phyloP scores from a whole-genome alignment of 139 green algal genomes.

The Coccomyxa sp. region DNA sequence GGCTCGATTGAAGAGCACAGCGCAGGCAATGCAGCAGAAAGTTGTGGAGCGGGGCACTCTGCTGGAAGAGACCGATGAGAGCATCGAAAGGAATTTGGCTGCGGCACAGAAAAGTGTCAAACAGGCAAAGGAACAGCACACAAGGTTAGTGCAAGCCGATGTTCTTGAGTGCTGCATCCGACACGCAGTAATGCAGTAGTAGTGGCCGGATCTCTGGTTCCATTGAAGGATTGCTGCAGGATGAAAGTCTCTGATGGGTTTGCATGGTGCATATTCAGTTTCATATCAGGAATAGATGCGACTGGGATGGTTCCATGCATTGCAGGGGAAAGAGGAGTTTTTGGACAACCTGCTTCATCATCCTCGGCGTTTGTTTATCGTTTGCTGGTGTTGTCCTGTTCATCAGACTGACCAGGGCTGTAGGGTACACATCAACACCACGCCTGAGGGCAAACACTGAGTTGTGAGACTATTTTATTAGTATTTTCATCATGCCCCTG shows the following conservation, averaged over 20 bases:
- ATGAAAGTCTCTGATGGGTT: not conserved
- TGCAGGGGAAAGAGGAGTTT: conserved; percentile 30
- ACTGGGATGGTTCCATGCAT: not conserved
- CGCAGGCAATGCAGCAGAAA: conserved; percentile 30
- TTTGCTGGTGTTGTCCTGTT: conserved; percentile 48
- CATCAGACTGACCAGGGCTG: conserved; percentile 30
- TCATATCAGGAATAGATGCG: not conserved
- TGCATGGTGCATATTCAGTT: not conserved
- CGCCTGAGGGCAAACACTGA: no score
- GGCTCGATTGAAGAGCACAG: conserved; percentile 36
- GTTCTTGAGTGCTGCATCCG: not conserved
- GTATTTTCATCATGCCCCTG: no score
- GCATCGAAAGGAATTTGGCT: conserved; percentile 30
- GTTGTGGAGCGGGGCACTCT: conserved; percentile 25
- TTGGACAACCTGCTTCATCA: conserved; percentile 36
- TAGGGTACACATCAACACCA: conserved; percentile 16
- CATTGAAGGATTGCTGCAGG: not conserved
- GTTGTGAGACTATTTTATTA: no score
- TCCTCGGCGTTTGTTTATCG: conserved; percentile 25
- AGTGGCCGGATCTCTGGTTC: not conserved
- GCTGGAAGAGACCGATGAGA: conserved; percentile 34
- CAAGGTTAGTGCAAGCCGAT: not conserved
- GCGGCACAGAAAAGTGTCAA: conserved; percentile 4
- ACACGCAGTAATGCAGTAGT: no score
- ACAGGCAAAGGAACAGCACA: conserved; percentile 9